Conservation (phyloP, 2,329 filamentous ascomycete genomes). For the Xylaria digitata region DNA sequence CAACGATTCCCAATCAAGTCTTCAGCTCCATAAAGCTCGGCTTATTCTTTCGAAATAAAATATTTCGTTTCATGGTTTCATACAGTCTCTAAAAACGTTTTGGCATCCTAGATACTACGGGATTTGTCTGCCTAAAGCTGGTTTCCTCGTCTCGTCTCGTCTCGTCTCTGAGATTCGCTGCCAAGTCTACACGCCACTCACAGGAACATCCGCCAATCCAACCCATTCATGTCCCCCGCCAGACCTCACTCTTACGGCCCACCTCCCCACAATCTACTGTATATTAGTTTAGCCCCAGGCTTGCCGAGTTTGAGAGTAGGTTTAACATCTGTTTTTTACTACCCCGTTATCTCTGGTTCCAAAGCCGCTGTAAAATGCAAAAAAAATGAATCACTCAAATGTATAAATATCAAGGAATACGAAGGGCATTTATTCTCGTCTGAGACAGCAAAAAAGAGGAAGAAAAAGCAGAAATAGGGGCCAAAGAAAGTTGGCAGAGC, state of each 20-base stretch:
- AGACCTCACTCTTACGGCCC: constrained; percentile 21
- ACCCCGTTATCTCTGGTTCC: background rate
- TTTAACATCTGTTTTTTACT: background rate
- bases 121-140: constrained; percentile 10
- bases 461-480: background rate
- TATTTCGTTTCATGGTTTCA: constrained; percentile 9
- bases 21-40: constrained; percentile 6
- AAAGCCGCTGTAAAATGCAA: background rate
- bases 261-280: constrained; percentile 34
- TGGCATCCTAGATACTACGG: constrained; percentile 12
- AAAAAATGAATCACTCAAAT: background rate
- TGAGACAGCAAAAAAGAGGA: background rate
- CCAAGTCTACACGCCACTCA: constrained; percentile 20
- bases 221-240: constrained; percentile 17
- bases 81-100: constrained; percentile 10
- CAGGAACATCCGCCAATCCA: constrained; percentile 30
- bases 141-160: constrained; percentile 5
- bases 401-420: too few species aligned
- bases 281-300: constrained; percentile 13
- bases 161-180: constrained; percentile 5
- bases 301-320: constrained; percentile 2
- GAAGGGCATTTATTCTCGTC: background rate
- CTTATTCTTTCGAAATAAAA: background rate
- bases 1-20: background rate
- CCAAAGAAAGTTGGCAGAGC: constrained; percentile 7